Evolutionary conservation across 164 flowering plant genomes (phyloP).

Genomic region (Tetrastigma voinierianum): DNA sequence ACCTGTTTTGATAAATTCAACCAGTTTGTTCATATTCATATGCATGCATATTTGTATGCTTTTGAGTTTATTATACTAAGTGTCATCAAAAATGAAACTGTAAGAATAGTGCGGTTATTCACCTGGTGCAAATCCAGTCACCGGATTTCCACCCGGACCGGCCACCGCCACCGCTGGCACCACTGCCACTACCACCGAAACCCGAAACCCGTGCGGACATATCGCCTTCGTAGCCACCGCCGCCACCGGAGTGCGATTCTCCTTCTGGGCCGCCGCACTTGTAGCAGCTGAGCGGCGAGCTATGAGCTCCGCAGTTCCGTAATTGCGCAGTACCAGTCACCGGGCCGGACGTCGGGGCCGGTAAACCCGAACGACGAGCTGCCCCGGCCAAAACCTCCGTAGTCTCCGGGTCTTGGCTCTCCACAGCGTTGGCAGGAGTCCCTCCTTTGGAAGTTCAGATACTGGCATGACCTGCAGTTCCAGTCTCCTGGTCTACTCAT

Average conservation of each 20-base stretch:
- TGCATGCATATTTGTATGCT: no score
- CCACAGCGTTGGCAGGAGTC: slow-evolving; percentile 71
- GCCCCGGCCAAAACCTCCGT: slow-evolving; percentile 25
- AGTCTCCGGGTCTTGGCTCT: slow-evolving; percentile 36
- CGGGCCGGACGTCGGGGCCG: slow-evolving; percentile 49
- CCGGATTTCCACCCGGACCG: slow-evolving; percentile 51
- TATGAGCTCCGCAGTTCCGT: slow-evolving; percentile 49
- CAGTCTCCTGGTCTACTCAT: slow-evolving; percentile 81
- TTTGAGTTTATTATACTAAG: no score
- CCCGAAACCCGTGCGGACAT: slow-evolving; percentile 17
- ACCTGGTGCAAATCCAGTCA: slow-evolving; percentile 61
- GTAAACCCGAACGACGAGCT: slow-evolving; percentile 28
- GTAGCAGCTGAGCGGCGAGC: slow-evolving; percentile 53
- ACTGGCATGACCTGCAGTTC: slow-evolving; percentile 80
- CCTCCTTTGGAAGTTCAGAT: slow-evolving; percentile 66
- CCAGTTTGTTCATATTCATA: neutral
- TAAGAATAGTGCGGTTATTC: neutral
- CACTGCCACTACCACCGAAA: slow-evolving; percentile 13
- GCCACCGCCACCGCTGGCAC: slow-evolving; percentile 23
- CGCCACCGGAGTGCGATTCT: no score
- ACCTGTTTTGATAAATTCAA: slow-evolving; percentile 34
- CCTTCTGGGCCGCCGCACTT: no score
- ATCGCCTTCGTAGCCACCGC: slow-evolving; percentile 12
- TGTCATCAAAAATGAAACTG: no score
- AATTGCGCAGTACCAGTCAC: slow-evolving; percentile 51